phyloP scores from a whole-genome alignment of 2,329 filamentous ascomycete genomes.

The Penicillium sp. region DNA sequence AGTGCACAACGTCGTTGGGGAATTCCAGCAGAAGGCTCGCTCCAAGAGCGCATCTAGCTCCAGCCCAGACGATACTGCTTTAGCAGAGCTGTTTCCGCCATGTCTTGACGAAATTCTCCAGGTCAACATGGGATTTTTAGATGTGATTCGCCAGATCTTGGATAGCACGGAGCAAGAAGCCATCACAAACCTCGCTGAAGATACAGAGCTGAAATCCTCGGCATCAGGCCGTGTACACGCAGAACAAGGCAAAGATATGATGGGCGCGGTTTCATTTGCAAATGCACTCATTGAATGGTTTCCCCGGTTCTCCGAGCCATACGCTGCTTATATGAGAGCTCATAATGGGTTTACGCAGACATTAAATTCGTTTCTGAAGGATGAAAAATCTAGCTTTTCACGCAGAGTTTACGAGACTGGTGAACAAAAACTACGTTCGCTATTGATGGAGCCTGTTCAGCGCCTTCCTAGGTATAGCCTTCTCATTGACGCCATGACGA shows the following conservation, averaged over 20 bases:
- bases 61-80: slow-evolving; percentile 67
- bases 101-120: slow-evolving; percentile 77
- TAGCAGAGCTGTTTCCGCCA: slow-evolving; percentile 74
- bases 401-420: slow-evolving; percentile 76
- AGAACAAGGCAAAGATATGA: slow-evolving; percentile 60
- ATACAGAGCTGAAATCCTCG: slow-evolving; percentile 47
- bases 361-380: slow-evolving; percentile 70
- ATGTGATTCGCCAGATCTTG: slow-evolving; percentile 69
- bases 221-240: slow-evolving; percentile 44
- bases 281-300: slow-evolving; percentile 87
- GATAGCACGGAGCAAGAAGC: slow-evolving; percentile 81
- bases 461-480: slow-evolving; percentile 90
- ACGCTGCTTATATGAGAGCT: slow-evolving; percentile 86
- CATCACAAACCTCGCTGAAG: slow-evolving; percentile 67
- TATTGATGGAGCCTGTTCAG: slow-evolving; percentile 94
- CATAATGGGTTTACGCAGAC: slow-evolving; percentile 83
- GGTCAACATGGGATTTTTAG: slow-evolving; percentile 75
- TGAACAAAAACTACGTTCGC: slow-evolving; percentile 84
- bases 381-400: slow-evolving; percentile 77
- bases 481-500: slow-evolving; percentile 91
- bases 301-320: slow-evolving; percentile 84
- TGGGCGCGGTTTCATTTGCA: slow-evolving; percentile 73
- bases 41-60: slow-evolving; percentile 57
- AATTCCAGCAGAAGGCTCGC: slow-evolving; percentile 69
- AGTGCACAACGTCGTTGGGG: slow-evolving; percentile 73